A percentile compares a stretch with the other conserved stretches of the same genome.
Evolutionary conservation across 2,329 filamentous ascomycete species (phyloP).

Genomic region (Aschersonia sp.): DNA sequence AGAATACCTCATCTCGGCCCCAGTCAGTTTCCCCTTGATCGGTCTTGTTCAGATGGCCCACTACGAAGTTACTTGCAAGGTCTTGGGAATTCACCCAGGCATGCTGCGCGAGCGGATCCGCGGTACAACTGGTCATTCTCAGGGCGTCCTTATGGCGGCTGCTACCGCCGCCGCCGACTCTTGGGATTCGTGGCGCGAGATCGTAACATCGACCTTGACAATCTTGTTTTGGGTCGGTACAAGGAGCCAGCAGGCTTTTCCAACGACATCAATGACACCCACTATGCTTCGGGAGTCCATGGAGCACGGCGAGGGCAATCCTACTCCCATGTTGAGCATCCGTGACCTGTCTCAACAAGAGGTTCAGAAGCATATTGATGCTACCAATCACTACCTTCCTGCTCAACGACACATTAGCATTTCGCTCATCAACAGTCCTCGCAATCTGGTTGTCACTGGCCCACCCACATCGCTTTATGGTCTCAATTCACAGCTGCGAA

Average conservation of each 20-base stretch:
- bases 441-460: conserved; percentile 92
- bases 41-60: conserved; percentile 92
- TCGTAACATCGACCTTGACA: conserved; percentile 66
- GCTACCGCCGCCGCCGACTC: conserved; percentile 80
- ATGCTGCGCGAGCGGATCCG: conserved; percentile 71
- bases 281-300: conserved; percentile 83
- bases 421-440: conserved; percentile 89
- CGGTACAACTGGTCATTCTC: conserved; percentile 90
- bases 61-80: conserved; percentile 87
- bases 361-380: conserved; percentile 92
- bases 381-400: conserved; percentile 91
- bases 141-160: conserved; percentile 87
- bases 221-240: conserved; percentile 98
- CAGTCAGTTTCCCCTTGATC: conserved; percentile 91
- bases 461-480: conserved; percentile 93
- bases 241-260: conserved; percentile 93
- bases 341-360: conserved; percentile 77
- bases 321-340: conserved; percentile 96
- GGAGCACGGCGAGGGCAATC: conserved; percentile 86
- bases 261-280: conserved; percentile 82
- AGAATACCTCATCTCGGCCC: conserved; percentile 87
- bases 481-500: conserved; percentile 85
- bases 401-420: conserved; percentile 86
- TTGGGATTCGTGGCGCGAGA: conserved; percentile 82
- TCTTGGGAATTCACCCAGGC: conserved; percentile 77